Base-by-base conservation (phyloP, 2,329 filamentous ascomycete species). In the Aplosporella prunicola region DNA sequence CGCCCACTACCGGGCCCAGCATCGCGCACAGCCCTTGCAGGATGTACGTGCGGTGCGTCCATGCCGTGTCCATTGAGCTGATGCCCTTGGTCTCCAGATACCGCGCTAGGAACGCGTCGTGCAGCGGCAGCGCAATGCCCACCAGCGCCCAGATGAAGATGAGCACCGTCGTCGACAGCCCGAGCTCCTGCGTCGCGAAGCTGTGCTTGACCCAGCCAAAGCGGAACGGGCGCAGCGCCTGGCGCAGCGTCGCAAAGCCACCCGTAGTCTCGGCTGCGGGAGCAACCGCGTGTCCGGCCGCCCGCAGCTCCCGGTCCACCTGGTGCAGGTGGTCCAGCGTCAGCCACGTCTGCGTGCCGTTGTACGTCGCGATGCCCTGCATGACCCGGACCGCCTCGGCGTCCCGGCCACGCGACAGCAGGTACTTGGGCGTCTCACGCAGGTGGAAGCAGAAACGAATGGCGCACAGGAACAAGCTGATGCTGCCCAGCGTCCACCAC, bases 391-490 rank as follows among this genome's bases (percentile, higher is more conserved):
- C 64, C 0, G 75, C 65, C 40, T 69, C 60, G 3, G 56, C 65
- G 34, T 78, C 74, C 16, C 64, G 54, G 11, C 72, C 72, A 9
- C 63, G 58, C 28, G 66, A 68, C 7, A 79, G 57, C 6, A 74
- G 61, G 46, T 72, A 78, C 47, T 78, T 78, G 2, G 74, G 74
- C 2, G 72, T 76, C 47, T 79, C 74, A 43, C 64, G 66, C 30
- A 78, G 68, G 4, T 60, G 57, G 47, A 78, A 69, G 27, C 76
- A 50, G 2, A 69, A 66, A 17, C 75, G 69, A 2, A 71, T 47
- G 33, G 76, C 51, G 30, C 72, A 76, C 15, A 67, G 52, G 16
- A 56, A 39, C 3, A 65, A 43, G 0, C 62, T 66, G 28, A 58
- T 53, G 2, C 51, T 51, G 2, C 63, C 62, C 3, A 66, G 49